Conservation (phyloP, 306 rosid genomes). For the Vicia villosa region DNA sequence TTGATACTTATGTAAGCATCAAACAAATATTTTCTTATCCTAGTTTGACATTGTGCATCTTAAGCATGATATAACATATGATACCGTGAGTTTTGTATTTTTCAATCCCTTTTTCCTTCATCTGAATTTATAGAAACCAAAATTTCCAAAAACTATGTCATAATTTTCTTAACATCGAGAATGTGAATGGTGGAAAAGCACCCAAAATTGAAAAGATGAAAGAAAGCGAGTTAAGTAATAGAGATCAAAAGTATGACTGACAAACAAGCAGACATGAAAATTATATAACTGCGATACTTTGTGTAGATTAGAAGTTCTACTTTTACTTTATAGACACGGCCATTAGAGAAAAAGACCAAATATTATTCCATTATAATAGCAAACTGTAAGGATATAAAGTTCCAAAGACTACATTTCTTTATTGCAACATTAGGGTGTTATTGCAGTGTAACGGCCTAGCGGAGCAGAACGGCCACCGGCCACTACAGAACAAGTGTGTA, state of each 20-base stretch:
- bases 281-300: background rate
- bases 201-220: background rate
- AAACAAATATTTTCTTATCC: background rate
- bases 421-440: background rate
- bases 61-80: background rate
- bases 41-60: background rate
- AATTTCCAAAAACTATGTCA: background rate
- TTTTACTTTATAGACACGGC: background rate
- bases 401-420: background rate
- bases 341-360: background rate
- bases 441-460: background rate
- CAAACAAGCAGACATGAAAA: background rate
- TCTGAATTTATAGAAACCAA: too few relatives aligned
- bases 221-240: background rate
- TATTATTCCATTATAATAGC: background rate
- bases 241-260: background rate
- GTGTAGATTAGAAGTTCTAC: background rate
- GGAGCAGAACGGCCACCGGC: background rate
- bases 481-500: too few relatives aligned
- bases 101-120: too few relatives aligned
- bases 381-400: background rate
- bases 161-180: constrained; percentile 3
- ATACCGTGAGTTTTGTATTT: too few relatives aligned
- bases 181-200: constrained; percentile 8
- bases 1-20: constrained; percentile 5